phyloP scores from a whole-genome alignment of 805 yeast genomes.

The Candida broadrunensis region DNA sequence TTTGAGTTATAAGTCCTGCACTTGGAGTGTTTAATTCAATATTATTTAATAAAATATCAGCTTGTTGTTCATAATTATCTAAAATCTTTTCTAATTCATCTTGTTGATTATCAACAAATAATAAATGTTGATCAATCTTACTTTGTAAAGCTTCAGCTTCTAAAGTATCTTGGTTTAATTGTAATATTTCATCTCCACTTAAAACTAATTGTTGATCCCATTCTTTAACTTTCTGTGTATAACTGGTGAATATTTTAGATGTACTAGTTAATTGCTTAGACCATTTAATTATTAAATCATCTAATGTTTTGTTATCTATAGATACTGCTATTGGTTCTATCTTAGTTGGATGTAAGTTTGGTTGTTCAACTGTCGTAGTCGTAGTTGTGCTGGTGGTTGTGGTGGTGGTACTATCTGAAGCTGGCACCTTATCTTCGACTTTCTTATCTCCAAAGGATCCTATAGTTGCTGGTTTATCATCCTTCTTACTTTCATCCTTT shows the following conservation, averaged over 20 bases:
- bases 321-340: conserved; percentile 69
- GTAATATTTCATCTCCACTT: conserved; percentile 81
- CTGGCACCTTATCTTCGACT: conserved; percentile 9
- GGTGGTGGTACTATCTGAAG: conserved; percentile 7
- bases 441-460: conserved; percentile 15
- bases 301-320: conserved; percentile 86
- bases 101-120: conserved; percentile 88
- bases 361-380: conserved; percentile 11
- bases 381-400: conserved; percentile 8
- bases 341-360: conserved; percentile 46
- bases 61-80: conserved; percentile 77
- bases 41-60: conserved; percentile 46
- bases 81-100: conserved; percentile 82
- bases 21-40: conserved; percentile 26
- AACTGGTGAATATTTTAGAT: conserved; percentile 68
- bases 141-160: conserved; percentile 83
- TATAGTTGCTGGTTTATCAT: conserved; percentile 11
- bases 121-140: conserved; percentile 81
- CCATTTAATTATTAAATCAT: conserved; percentile 92
- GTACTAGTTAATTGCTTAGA: conserved; percentile 77
- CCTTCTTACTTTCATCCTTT: conserved; percentile 12
- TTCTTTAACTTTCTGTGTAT: conserved; percentile 67
- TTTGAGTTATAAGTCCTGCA: background rate
- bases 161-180: conserved; percentile 71
- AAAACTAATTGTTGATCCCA: conserved; percentile 87